phyloP scores from a whole-genome alignment of 2,329 filamentous ascomycete genomes.

The Fusarium sp. region DNA sequence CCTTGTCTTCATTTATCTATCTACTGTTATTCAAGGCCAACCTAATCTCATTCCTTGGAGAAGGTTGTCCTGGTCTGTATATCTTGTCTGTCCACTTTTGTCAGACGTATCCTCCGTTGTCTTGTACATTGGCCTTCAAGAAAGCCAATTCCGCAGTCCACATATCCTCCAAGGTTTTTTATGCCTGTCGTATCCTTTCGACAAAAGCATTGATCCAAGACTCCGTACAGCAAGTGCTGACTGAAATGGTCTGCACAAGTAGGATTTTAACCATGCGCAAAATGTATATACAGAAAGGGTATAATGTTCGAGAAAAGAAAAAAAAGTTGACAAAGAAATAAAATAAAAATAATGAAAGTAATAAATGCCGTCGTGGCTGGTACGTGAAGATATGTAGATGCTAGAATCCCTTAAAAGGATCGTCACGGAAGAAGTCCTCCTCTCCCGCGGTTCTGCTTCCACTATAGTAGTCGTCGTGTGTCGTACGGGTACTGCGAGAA shows the following conservation, averaged over 20 bases:
- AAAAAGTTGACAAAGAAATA: conserved; percentile 27
- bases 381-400: conserved; percentile 4
- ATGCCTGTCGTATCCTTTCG: conserved; percentile 5
- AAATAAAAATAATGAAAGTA: conserved; percentile 31
- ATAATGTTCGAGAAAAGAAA: conserved; percentile 39
- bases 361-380: conserved; percentile 18
- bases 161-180: conserved; percentile 12
- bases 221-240: conserved; percentile 32
- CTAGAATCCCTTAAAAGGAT: conserved; percentile 73
- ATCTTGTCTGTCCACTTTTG: neutral
- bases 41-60: neutral
- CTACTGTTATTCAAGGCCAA: conserved; percentile 6
- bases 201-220: conserved; percentile 22
- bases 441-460: conserved; percentile 63
- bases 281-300: conserved; percentile 45
- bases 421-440: conserved; percentile 70
- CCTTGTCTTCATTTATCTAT: conserved; percentile 16
- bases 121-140: neutral
- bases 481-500: conserved; percentile 59
- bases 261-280: conserved; percentile 21
- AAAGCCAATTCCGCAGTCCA: neutral
- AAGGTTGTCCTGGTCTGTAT: neutral
- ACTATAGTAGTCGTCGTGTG: conserved; percentile 61
- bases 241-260: conserved; percentile 9
- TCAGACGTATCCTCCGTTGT: neutral